Base-by-base conservation (phyloP, 768 basidiomycete genomes). In the Scleroderma citrinum region DNA sequence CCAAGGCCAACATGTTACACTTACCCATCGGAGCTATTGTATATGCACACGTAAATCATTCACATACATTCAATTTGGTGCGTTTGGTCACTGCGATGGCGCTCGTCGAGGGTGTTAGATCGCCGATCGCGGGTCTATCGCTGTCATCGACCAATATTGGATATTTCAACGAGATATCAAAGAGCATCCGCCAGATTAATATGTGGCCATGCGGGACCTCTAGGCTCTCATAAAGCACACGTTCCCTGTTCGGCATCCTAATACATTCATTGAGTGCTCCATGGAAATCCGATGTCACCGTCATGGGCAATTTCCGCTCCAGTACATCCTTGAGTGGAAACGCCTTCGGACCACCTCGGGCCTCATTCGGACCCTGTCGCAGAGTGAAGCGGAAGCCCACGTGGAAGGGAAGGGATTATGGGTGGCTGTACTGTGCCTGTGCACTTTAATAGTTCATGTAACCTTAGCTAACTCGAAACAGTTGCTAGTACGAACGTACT, bases 381-480 rank as follows among this genome's bases (percentile, higher is more conserved):
- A 45, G 29, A 17, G 50, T 44, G 51, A 50, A 24, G 47, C 37
- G 12, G 29, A 47, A 53, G n/a, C 47, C 55, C 60, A 47, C 57
- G 56, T 54, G 59, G 34, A n/a, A n/a, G n/a, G 51, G 50, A 44
- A 49, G 61, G 56, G 54, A 30, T 17, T 24, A 24, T 2, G 21
- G 31, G 62, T 66, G 65, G 65, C 65, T 68, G 62, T 68, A 56
- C 35, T 3, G 23, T 55, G 42, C 32, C 47, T 57, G 47, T 34
- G 50, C 59, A 66, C 59, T 54, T 66, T 68, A 67, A 58, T 55
- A 55, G 50, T 54, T 65, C 54, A 56, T 56, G 49, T 45, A n/a
- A n/a, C n/a, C n/a, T n/a, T n/a, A n/a, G n/a, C n/a, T n/a, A n/a
- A n/a, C n/a, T n/a, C n/a, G n/a, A n/a, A n/a, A n/a, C n/a, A n/a